Conservation (phyloP, 345 rosid species). For the Eucalyptus sideroxylon region DNA sequence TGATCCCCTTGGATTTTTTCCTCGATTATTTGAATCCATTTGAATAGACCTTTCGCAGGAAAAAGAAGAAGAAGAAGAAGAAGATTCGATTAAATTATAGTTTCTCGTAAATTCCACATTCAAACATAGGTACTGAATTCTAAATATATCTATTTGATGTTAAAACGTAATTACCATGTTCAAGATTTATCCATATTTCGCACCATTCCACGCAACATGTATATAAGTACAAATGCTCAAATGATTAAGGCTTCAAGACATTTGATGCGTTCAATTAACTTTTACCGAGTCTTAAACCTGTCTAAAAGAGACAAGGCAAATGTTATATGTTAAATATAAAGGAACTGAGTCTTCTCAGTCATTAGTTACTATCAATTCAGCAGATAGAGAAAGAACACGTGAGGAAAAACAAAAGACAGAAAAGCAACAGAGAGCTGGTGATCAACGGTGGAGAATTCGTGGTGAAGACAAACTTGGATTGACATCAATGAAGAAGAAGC, state of each 20-base stretch:
- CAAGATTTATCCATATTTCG: background rate
- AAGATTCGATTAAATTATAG: background rate
- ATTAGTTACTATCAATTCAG: too few relatives aligned
- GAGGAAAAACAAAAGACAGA: too few relatives aligned
- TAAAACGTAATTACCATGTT: background rate
- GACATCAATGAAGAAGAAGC: too few relatives aligned
- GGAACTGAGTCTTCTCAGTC: too few relatives aligned
- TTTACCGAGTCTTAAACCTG: background rate
- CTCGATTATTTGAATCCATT: background rate
- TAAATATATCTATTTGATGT: background rate
- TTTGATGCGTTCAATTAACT: background rate
- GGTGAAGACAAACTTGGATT: too few relatives aligned
- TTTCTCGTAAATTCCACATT: background rate
- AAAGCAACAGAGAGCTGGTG: too few relatives aligned
- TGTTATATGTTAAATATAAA: too few relatives aligned
- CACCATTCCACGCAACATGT: background rate
- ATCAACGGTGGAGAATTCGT: too few relatives aligned
- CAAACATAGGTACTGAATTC: background rate
- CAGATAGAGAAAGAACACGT: too few relatives aligned
- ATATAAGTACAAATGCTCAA: background rate
- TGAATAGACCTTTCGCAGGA: background rate
- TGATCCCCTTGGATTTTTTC: background rate
- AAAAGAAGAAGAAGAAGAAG: background rate
- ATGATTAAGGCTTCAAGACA: background rate
- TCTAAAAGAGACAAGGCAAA: background rate